phyloP scores from a whole-genome alignment of 495 filamentous ascomycete genomes.

The Penicillium argentinense region DNA sequence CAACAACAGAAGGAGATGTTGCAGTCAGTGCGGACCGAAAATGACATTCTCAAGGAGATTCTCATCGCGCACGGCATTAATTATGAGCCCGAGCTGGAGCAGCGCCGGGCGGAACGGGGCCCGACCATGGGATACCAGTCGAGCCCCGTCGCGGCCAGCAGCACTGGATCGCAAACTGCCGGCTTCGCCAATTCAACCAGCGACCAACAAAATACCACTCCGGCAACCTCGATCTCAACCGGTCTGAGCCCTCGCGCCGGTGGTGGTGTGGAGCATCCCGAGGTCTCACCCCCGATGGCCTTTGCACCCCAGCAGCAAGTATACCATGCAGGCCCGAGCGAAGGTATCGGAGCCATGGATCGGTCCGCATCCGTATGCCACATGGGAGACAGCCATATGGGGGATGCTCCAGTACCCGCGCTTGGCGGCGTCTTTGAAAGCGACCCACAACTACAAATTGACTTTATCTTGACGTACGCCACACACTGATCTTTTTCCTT shows the following conservation, averaged over 20 bases:
- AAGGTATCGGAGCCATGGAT: conserved; percentile 33
- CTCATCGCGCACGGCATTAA: conserved; percentile 71
- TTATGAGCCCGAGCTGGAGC: conserved; percentile 43
- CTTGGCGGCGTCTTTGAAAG: conserved; percentile 68
- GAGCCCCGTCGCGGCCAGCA: conserved; percentile 37
- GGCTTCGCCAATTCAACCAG: conserved; percentile 24
- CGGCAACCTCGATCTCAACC: conserved; percentile 39
- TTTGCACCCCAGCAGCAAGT: conserved; percentile 34
- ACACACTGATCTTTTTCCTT: neutral
- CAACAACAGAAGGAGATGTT: conserved; percentile 46
- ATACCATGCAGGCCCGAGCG: conserved; percentile 24
- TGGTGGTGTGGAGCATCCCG: conserved; percentile 33
- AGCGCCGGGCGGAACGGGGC: conserved; percentile 36
- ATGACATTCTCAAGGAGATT: conserved; percentile 71
- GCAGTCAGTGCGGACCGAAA: conserved; percentile 55
- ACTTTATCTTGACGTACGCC: conserved; percentile 95
- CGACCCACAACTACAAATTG: conserved; percentile 75
- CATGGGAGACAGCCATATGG: too few species aligned
- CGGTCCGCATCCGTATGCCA: conserved; percentile 29
- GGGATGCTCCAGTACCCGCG: conserved; percentile 39
- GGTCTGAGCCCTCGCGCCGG: conserved; percentile 35
- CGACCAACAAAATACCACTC: conserved; percentile 35
- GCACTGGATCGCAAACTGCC: conserved; percentile 33
- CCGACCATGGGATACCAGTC: conserved; percentile 26
- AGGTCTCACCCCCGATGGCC: conserved; percentile 33